Percentiles rank a stretch among this genome's conserved stretches.
These are phyloP conservation scores for Fragilariopsis cylindrus DNA, from an alignment of 108 stramenopile species.

Conservation along the genomic window DNA sequence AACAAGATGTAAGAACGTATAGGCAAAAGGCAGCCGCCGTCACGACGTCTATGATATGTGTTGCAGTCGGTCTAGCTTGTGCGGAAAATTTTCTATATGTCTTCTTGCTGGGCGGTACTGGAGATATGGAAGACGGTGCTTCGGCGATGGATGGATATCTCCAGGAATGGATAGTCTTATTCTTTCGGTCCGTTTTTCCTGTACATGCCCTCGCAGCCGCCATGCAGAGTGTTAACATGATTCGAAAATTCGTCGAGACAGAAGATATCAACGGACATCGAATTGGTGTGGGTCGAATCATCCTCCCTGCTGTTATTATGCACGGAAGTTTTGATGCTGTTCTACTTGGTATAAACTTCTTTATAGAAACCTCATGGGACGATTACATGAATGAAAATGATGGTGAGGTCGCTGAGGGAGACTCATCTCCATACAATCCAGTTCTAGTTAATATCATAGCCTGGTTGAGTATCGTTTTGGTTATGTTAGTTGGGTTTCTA, in stretches of 20 bases:
- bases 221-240: slow-evolving; percentile 85
- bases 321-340: slow-evolving; percentile 88
- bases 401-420: slow-evolving; percentile 50
- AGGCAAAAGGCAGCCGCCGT: slow-evolving; percentile 86
- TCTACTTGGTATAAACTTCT: slow-evolving; percentile 74
- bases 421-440: slow-evolving; percentile 58
- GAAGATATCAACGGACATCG: slow-evolving; percentile 50
- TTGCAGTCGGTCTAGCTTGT: slow-evolving; percentile 85
- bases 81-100: slow-evolving; percentile 89
- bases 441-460: slow-evolving; percentile 67
- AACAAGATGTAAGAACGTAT: slow-evolving; percentile 68
- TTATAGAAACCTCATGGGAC: slow-evolving; percentile 71
- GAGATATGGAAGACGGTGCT: slow-evolving; percentile 11
- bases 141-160: slow-evolving; percentile 28
- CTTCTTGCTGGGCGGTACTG: slow-evolving; percentile 80
- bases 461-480: slow-evolving; percentile 51
- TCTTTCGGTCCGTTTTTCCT: slow-evolving; percentile 84
- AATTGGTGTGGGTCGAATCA: slow-evolving; percentile 85
- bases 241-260: slow-evolving; percentile 79
- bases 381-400: slow-evolving; percentile 55
- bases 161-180: slow-evolving; percentile 71
- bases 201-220: slow-evolving; percentile 87
- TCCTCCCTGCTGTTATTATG: slow-evolving; percentile 76
- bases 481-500: slow-evolving; percentile 61
- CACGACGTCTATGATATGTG: slow-evolving; percentile 88